phyloP scores from a whole-genome alignment of 306 rosid species.

The Fragaria iinumae region DNA sequence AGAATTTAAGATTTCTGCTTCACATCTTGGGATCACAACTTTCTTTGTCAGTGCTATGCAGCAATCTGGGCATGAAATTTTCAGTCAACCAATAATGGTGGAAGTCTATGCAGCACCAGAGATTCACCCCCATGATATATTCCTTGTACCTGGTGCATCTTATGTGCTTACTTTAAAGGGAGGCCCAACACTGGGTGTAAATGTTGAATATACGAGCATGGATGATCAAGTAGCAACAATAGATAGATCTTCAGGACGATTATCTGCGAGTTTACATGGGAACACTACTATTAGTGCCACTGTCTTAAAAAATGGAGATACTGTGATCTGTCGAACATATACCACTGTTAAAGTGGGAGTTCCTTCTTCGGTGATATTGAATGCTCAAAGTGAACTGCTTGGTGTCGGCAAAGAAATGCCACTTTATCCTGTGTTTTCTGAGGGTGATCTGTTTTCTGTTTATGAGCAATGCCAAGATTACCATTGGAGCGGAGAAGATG shows the following conservation, averaged over 20 bases:
- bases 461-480: slow-evolving; percentile 85
- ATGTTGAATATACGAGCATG: slow-evolving; percentile 65
- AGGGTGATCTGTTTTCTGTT: slow-evolving; percentile 84
- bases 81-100: slow-evolving; percentile 68
- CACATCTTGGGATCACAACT: slow-evolving; percentile 73
- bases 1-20: slow-evolving; percentile 63
- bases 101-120: slow-evolving; percentile 88
- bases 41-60: slow-evolving; percentile 66
- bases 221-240: slow-evolving; percentile 62
- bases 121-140: slow-evolving; percentile 62
- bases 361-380: slow-evolving; percentile 63
- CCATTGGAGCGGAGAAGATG: slow-evolving; percentile 87
- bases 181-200: slow-evolving; percentile 73
- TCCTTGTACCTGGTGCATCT: slow-evolving; percentile 84
- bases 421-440: slow-evolving; percentile 76
- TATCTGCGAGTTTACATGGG: slow-evolving; percentile 65
- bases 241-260: slow-evolving; percentile 66
- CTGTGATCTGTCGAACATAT: slow-evolving; percentile 64
- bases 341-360: slow-evolving; percentile 63
- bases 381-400: slow-evolving; percentile 80
- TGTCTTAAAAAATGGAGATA: slow-evolving; percentile 46
- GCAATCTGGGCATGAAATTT: slow-evolving; percentile 63
- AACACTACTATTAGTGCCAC: slow-evolving; percentile 68
- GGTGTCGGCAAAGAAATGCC: slow-evolving; percentile 75
- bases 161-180: slow-evolving; percentile 78